A percentile compares a stretch with the other conserved stretches of the same genome.
These are phyloP conservation scores for Vitis amurensis DNA, from an alignment of 164 flowering plant species.

Conservation along the genomic window DNA sequence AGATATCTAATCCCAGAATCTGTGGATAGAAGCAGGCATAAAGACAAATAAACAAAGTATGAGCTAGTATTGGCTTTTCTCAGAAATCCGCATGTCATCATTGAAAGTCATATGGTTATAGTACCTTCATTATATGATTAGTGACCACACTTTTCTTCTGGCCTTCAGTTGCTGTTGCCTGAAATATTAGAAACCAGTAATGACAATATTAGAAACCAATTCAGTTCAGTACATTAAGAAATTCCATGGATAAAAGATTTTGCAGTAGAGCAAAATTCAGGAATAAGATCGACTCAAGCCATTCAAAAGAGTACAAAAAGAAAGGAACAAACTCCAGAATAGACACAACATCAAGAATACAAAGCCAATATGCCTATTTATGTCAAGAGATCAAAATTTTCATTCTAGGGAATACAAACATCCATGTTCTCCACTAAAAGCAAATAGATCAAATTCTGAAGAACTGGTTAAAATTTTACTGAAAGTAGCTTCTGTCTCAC, in stretches of 20 bases:
- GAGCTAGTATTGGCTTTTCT: neutral
- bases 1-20: slow-evolving; percentile 46
- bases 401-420: no score
- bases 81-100: neutral
- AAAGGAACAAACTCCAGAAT: no score
- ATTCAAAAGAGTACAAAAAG: no score
- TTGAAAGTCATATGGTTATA: neutral
- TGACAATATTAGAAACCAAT: neutral
- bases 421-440: no score
- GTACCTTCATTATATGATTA: slow-evolving; percentile 42
- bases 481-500: slow-evolving; percentile 12
- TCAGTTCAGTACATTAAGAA: no score
- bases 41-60: neutral
- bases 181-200: neutral
- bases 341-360: no score
- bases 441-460: no score
- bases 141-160: slow-evolving; percentile 34
- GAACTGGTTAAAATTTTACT: no score
- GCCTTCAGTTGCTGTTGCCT: slow-evolving; percentile 44
- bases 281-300: no score
- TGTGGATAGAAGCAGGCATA: slow-evolving; percentile 1
- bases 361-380: no score
- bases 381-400: no score
- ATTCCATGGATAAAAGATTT: no score
- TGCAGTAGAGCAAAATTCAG: neutral